Evolutionary conservation across 106 monocot species (phyloP), one percentile per base, ranked within the genome.

Genomic region (Chionographis japonica): DNA sequence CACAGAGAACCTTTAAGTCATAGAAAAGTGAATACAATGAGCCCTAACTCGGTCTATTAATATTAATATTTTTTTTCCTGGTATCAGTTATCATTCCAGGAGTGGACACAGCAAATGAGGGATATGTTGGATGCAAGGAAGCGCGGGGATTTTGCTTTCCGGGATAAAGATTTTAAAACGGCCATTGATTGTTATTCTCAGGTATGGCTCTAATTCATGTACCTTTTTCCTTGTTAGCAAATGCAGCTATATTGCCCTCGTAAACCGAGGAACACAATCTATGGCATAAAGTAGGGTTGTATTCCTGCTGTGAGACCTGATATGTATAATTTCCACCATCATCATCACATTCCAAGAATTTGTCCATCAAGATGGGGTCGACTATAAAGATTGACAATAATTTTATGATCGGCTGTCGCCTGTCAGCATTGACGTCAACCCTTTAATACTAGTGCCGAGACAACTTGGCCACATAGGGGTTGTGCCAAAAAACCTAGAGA

Each of bases 61-160:
- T 40, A 41, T 41, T 4, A 62, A 2, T 15, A n/a, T 54, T 71
- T 57, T 62, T 27, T 41, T 37, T 54, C 58, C 72, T 60, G 66
- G 54, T 67, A 52, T 46, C 76, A 94, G 94, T 68, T 94, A 57
- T 90, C 94, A 20, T 94, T 94, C 74, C 94, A 94, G 52, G 94
- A 94, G 65, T 94, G 94, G 94, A 94, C 90, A 19, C 90, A 90
- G 58, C 90, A 90, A 72, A 90, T 90, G 87, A 87, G 78, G 58
- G 94, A 94, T 39, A 88, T 94, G 86, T 54, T 94, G 51, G 90
- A 94, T 13, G 85, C 90, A 15, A 82, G 90, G 70, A 94, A 94
- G 65, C 74, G 80, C 37, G 94, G 94, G 7, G 94, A 94, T 53
- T 87, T 85, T 69, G 90, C 94, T 4, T 94, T 94, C 54, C 87